Evolutionary conservation across 345 rosid species (phyloP), one percentile per base, ranked within the genome.

Genomic region (Gossypium australe): DNA sequence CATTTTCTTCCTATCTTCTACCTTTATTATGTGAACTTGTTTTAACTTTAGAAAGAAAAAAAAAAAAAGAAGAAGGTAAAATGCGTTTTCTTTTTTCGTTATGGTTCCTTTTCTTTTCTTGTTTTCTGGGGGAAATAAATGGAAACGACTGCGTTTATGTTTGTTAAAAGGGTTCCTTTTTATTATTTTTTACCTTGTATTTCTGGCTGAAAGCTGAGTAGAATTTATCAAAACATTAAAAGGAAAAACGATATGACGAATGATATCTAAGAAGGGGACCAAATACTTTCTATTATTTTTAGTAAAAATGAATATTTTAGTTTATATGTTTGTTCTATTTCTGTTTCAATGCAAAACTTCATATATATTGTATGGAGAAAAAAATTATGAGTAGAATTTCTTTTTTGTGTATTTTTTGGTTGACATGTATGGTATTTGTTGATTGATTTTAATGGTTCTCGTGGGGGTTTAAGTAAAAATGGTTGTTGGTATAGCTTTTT

Each of bases 191-290:
- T 11, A 2, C 7, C 34, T 48, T 60, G 2, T 13, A 7, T 76
- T 43, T 43, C 45, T 27, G 3, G 43, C 34, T 67, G 72, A 67
- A 57, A 53, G 41, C 7, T n/a, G 24, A 38, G 22, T 53, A 45
- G 61, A 14, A 27, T 52, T 70, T 70, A n/a, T 41, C 51, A 64
- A 64, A 64, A 38, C 49, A 34, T 64, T 64, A n/a, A 67, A 67
- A 47, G 2, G 18, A 67, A 67, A 45, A 48, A 52, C 17, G 1
- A 67, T 41, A 55, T 27, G 56, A 62, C 22, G 38, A 53, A 58
- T 61, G 52, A 64, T 64, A 57, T 71, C 71, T 65, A 60, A 48
- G 58, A 51, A 59, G 73, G 79, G 76, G 78, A 73, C 76, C 70
- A 22, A 24, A 17, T n/a, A 51, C 63, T 68, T 53, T 52, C 51